Percentiles rank a stretch among this genome's conserved stretches.
phyloP scores from a whole-genome alignment of 2,329 filamentous ascomycete genomes.

The Epichloe elymi region DNA sequence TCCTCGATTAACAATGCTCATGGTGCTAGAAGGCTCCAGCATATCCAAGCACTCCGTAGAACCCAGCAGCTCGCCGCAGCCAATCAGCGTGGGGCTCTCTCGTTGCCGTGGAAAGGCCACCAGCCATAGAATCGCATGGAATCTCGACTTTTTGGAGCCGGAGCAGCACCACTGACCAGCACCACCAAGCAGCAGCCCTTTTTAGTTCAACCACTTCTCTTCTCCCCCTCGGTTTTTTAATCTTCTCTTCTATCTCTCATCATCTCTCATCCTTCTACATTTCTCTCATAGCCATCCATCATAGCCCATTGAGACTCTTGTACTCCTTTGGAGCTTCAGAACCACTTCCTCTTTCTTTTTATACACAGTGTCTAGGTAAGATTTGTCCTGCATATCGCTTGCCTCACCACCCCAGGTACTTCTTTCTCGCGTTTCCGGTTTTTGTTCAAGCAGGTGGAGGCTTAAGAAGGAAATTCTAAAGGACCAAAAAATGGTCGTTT shows the following conservation, averaged over 20 bases:
- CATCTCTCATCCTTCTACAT: constrained; percentile 9
- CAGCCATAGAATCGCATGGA: constrained; percentile 33
- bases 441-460: neutral
- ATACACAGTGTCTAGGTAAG: constrained; percentile 13
- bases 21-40: constrained; percentile 16
- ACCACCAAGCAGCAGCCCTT: constrained; percentile 17
- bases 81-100: constrained; percentile 13
- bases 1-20: neutral
- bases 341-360: constrained; percentile 6
- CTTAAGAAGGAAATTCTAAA: neutral
- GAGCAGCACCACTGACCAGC: constrained; percentile 1
- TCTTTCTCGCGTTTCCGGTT: neutral
- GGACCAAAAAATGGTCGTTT: neutral
- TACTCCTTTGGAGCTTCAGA: constrained; percentile 3
- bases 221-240: constrained; percentile 12
- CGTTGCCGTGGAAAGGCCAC: constrained; percentile 15
- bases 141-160: constrained; percentile 22
- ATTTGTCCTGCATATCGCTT: neutral
- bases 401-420: neutral
- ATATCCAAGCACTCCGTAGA: constrained; percentile 4
- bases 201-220: constrained; percentile 18
- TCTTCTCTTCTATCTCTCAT: constrained; percentile 11
- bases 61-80: constrained; percentile 5
- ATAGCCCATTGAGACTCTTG: constrained; percentile 11
- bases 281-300: constrained; percentile 2